Base-by-base conservation (phyloP, 2,329 filamentous ascomycete species). In the Madurella mycetomatis region DNA sequence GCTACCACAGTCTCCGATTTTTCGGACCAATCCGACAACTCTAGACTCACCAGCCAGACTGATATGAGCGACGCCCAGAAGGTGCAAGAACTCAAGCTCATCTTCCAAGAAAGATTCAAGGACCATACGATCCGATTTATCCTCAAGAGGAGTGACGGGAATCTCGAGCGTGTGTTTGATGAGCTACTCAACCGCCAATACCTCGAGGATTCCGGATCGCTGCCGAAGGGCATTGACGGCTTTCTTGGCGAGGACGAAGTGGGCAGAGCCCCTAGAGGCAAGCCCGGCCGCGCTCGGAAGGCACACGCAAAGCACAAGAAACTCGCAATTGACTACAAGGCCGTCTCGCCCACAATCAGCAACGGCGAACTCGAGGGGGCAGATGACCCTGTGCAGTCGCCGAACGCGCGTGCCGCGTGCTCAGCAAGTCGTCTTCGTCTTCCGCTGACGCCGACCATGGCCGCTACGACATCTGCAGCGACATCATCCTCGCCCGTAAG, bases 101-200 rank as follows among this genome's bases (percentile, higher is more conserved):
- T 94, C 68, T 95, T 96, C 63, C 82, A 85, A 0, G 80, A 78
- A 1, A 16, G 41, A 8, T 75, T 92, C 41, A 85, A 84, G 45
- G 73, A 73, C 0, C 82, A 84, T 46, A 85, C 88, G 41, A 77
- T 95, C 30, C 73, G 75, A 41, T 80, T 85, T 58, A 82, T 84
- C 0, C 71, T 96, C 48, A 82, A 81, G 60, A 88, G 89, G 64
- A 82, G 78, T 31, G 77, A 81, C 11, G 82, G 85, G 0, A 82
- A 90, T 60, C 81, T 88, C 40, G 81, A 85, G 54, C 76, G 77
- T 13, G 83, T 90, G 1, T 84, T 95, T 58, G 90, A 96, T 63
- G 84, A 90, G 55, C 74, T 97, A 12, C 78, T 96, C 32, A 95
- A 88, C 60, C 77, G 90, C 13, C 83, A 88, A 17, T 90, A 86